Conservation (phyloP, 495 filamentous ascomycete species). For the Neurospora sp. region DNA sequence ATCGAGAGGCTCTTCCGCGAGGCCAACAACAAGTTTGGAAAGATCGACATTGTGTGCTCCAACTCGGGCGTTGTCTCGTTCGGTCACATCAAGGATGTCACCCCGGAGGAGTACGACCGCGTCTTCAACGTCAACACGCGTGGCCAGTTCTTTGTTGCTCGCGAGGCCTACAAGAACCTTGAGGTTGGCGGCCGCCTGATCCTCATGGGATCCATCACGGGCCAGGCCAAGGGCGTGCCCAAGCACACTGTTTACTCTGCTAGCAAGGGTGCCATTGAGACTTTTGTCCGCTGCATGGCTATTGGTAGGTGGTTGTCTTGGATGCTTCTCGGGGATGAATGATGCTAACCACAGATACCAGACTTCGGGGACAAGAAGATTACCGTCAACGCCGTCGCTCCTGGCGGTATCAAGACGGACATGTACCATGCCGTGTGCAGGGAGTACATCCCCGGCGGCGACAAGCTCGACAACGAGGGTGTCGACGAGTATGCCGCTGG, state of each 20-base stretch:
- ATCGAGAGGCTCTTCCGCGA: conserved; percentile 43
- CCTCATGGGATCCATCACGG: conserved; percentile 55
- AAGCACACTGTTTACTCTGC: conserved; percentile 50
- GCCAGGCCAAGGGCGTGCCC: conserved; percentile 50
- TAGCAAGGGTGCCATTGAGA: conserved; percentile 29
- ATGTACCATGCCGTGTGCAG: conserved; percentile 58
- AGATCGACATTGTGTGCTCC: conserved; percentile 63
- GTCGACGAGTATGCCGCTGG: conserved; percentile 38
- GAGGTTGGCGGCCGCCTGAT: conserved; percentile 52
- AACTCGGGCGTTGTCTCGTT: conserved; percentile 59
- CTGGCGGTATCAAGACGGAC: conserved; percentile 59
- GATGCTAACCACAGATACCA: conserved; percentile 1
- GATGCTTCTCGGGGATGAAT: neutral
- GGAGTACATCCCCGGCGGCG: conserved; percentile 54
- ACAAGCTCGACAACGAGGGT: conserved; percentile 31
- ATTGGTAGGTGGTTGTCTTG: conserved; percentile 12
- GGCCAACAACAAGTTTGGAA: conserved; percentile 49
- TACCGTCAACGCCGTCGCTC: conserved; percentile 57
- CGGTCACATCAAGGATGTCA: conserved; percentile 59
- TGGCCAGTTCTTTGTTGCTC: conserved; percentile 74
- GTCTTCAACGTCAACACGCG: conserved; percentile 72
- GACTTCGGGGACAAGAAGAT: conserved; percentile 38
- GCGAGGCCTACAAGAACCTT: conserved; percentile 55
- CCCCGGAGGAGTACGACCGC: conserved; percentile 63
- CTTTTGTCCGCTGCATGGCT: conserved; percentile 27